Conservation (phyloP, 257 asterid genomes). For the Lycium barbarum region DNA sequence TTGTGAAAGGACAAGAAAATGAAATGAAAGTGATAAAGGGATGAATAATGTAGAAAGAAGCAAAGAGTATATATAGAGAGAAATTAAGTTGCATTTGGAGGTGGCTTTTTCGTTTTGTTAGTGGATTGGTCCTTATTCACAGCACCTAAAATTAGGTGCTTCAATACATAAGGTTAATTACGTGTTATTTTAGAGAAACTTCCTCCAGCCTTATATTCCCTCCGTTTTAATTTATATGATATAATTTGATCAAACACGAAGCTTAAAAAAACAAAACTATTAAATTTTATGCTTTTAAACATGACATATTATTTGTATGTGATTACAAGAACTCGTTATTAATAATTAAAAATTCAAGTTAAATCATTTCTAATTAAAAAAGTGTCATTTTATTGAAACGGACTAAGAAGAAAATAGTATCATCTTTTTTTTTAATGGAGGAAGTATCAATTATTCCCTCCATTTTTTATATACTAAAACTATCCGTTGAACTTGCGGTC, state of each 20-base stretch:
- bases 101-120: neutral
- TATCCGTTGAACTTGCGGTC: neutral
- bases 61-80: conserved; percentile 19
- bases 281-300: too few species aligned
- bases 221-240: neutral
- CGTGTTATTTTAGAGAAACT: too few species aligned
- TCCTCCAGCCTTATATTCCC: neutral
- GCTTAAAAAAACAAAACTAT: too few species aligned
- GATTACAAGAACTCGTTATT: too few species aligned
- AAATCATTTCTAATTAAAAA: too few species aligned
- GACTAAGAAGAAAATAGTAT: too few species aligned
- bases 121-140: conserved; percentile 41
- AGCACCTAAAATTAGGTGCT: conserved; percentile 40
- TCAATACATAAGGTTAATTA: neutral
- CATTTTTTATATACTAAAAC: neutral
- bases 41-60: neutral
- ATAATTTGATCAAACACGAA: too few species aligned
- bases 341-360: too few species aligned
- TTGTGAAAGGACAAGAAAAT: neutral
- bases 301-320: too few species aligned
- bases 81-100: neutral
- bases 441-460: too few species aligned
- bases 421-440: too few species aligned
- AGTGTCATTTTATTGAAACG: too few species aligned
- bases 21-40: neutral